Evolutionary conservation across 2,329 filamentous ascomycete species (phyloP).

Genomic region (Ophiostoma ips): DNA sequence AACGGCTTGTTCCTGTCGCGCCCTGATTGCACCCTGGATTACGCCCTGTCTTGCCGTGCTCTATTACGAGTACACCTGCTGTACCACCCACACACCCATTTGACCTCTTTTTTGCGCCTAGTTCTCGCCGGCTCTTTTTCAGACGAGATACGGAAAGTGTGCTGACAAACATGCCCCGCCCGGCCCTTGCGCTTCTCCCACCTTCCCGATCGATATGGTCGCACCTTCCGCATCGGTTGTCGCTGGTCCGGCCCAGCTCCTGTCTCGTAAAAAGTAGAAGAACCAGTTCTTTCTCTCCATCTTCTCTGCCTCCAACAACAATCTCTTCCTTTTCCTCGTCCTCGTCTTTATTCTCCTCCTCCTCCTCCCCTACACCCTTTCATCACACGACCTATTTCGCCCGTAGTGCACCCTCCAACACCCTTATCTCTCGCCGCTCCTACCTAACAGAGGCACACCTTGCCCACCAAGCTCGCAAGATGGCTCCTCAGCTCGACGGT

Average conservation of each 20-base stretch:
- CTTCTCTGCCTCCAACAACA: not conserved
- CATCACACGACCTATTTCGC: not conserved
- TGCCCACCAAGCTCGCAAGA: conserved; percentile 52
- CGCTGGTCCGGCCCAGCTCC: not conserved
- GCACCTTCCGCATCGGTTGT: conserved; percentile 8
- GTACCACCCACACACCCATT: not conserved
- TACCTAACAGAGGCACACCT: conserved; percentile 41
- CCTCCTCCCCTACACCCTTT: not conserved
- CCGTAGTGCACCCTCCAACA: not conserved
- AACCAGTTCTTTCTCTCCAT: not conserved
- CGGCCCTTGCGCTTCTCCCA: conserved; percentile 7
- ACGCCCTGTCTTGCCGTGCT: not conserved
- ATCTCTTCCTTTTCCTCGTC: not conserved
- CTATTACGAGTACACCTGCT: not conserved
- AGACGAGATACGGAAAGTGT: not conserved
- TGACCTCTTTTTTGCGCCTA: not conserved
- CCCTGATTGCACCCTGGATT: not conserved
- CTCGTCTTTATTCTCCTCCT: not conserved
- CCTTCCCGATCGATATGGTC: conserved; percentile 12
- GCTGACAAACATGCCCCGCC: conserved; percentile 11
- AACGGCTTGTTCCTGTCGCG: not conserved
- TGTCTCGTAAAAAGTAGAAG: not conserved
- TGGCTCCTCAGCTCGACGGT: conserved; percentile 80
- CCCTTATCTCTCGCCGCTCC: conserved; percentile 18
- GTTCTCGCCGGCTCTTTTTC: not conserved